These are phyloP conservation scores for Backusella morwellensis DNA, from an alignment of 192 early-diverging fungal genomes.

Conservation along the genomic window DNA sequence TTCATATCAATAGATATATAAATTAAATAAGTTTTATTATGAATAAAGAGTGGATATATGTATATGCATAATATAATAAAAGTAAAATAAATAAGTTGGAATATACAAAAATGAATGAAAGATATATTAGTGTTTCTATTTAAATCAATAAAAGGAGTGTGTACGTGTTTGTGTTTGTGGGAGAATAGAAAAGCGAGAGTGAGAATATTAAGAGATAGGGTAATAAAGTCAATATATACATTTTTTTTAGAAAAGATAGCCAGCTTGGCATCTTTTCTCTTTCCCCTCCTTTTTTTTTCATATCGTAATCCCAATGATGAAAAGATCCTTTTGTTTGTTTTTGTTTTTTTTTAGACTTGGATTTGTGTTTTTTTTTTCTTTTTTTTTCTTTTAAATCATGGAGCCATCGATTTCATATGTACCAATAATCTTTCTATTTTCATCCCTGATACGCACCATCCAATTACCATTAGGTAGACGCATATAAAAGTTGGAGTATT, in stretches of 20 bases:
- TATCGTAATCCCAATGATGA: neutral
- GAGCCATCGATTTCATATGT: slow-evolving; percentile 34
- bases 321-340: slow-evolving; percentile 1
- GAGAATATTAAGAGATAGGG: neutral
- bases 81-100: neutral
- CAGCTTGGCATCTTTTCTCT: neutral
- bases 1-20: neutral
- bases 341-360: neutral
- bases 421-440: slow-evolving; percentile 30
- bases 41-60: neutral
- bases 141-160: neutral
- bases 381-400: slow-evolving; percentile 26
- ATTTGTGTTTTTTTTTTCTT: neutral
- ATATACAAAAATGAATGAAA: neutral
- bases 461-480: slow-evolving; percentile 35
- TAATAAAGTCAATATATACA: neutral
- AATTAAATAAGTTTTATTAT: neutral
- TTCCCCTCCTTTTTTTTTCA: neutral
- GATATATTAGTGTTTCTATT: neutral
- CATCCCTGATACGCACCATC: slow-evolving; percentile 29
- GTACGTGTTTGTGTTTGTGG: neutral
- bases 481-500: slow-evolving; percentile 38
- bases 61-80: neutral
- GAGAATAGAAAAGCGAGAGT: neutral
- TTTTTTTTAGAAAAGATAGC: neutral